Conservation (phyloP, 495 filamentous ascomycete genomes). For the Barbatosphaeria neglecta region DNA sequence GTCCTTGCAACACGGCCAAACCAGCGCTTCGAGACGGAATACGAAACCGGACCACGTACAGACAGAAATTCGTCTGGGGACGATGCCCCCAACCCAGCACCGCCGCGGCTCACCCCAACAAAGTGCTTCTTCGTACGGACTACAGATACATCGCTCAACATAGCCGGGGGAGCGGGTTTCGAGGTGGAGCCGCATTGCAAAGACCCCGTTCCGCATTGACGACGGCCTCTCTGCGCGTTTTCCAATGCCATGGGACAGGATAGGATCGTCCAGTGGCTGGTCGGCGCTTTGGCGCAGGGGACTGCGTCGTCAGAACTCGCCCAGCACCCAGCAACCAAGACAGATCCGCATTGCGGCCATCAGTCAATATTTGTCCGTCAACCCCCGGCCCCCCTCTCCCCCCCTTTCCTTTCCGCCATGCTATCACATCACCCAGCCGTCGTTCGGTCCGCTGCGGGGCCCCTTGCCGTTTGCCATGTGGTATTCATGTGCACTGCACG, state of each 20-base stretch:
- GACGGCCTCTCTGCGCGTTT: not conserved
- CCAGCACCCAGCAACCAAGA: not conserved
- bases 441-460: not conserved
- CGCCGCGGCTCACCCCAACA: no score
- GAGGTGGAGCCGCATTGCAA: not conserved
- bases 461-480: not conserved
- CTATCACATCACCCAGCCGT: no score
- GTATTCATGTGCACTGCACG: not conserved
- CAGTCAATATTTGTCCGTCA: no score
- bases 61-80: no score
- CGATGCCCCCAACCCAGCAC: not conserved
- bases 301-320: not conserved
- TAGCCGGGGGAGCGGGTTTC: not conserved
- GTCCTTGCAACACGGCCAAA: no score
- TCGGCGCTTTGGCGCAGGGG: not conserved
- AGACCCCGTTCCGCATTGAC: not conserved
- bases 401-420: no score
- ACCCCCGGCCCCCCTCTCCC: no score
- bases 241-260: not conserved
- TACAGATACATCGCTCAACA: not conserved
- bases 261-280: no score
- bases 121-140: not conserved
- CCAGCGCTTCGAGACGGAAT: no score
- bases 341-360: not conserved
- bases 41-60: no score